Evolutionary conservation across 164 flowering plant genomes (phyloP).

Genomic region (Chloranthus sessilifolius): DNA sequence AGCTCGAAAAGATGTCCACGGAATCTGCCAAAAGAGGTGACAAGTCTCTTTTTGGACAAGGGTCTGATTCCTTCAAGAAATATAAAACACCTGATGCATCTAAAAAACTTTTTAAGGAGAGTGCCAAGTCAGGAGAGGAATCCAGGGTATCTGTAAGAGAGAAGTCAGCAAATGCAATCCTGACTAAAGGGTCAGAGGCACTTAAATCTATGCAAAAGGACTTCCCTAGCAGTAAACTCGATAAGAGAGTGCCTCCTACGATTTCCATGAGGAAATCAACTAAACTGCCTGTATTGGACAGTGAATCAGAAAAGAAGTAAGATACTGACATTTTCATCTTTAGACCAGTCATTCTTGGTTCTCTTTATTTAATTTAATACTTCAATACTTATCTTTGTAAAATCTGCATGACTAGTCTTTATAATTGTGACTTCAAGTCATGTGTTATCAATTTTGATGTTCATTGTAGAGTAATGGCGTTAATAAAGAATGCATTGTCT

Average conservation of each 20-base stretch:
- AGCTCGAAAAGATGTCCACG: not conserved
- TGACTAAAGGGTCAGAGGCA: slow-evolving; percentile 12
- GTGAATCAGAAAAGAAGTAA: slow-evolving; percentile 45
- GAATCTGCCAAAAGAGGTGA: slow-evolving; percentile 8
- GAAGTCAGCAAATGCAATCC: slow-evolving; percentile 6
- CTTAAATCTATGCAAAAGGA: slow-evolving; percentile 16
- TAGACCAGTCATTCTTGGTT: not conserved
- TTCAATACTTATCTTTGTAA: not conserved
- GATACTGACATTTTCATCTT: not conserved
- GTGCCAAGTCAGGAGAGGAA: slow-evolving; percentile 15
- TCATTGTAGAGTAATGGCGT: slow-evolving; percentile 40
- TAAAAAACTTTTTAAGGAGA: slow-evolving; percentile 14
- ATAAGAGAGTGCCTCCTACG: slow-evolving; percentile 8
- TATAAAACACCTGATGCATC: slow-evolving; percentile 13
- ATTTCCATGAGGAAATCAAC: slow-evolving; percentile 20
- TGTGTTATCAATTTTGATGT: slow-evolving; percentile 5
- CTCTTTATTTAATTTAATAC: not conserved
- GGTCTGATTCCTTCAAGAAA: slow-evolving; percentile 16
- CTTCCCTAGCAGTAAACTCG: slow-evolving; percentile 10
- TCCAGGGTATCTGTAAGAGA: slow-evolving; percentile 17
- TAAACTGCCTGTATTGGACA: slow-evolving; percentile 30
- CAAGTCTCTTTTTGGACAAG: slow-evolving; percentile 6
- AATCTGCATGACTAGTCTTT: not conserved
- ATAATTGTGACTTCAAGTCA: not conserved
- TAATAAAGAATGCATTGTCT: slow-evolving; percentile 40